Conservation (phyloP, 768 basidiomycete genomes). For the Candolleomyces eurysporus region DNA sequence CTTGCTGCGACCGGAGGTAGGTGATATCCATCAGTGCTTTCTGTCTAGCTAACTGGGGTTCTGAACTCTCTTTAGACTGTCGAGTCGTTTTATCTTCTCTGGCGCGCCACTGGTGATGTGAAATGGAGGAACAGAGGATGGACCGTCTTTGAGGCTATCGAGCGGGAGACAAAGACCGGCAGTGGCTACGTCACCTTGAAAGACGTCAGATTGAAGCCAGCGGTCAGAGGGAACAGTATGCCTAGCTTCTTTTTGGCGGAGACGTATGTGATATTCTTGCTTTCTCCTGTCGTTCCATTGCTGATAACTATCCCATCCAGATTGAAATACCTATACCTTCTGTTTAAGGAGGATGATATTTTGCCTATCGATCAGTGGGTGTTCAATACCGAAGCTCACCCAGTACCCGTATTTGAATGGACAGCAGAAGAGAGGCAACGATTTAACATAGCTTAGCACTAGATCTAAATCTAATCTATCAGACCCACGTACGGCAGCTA, state of each 20-base stretch:
- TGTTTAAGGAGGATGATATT: constrained; percentile 64
- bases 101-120: constrained; percentile 63
- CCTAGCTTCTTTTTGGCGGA: constrained; percentile 55
- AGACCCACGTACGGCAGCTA: background rate
- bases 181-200: constrained; percentile 62
- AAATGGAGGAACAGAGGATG: constrained; percentile 74
- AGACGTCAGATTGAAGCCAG: constrained; percentile 43
- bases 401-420: constrained; percentile 71
- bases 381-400: constrained; percentile 74
- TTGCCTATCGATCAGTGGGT: constrained; percentile 57
- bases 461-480: background rate
- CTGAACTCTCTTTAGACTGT: constrained; percentile 46
- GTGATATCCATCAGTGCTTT: constrained; percentile 16
- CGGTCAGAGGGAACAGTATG: constrained; percentile 53
- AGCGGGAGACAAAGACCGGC: constrained; percentile 53
- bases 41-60: background rate
- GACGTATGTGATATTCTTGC: constrained; percentile 33
- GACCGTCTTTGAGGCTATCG: constrained; percentile 66
- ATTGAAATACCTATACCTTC: constrained; percentile 70
- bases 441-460: constrained; percentile 22
- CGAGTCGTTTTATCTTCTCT: constrained; percentile 71
- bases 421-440: constrained; percentile 45
- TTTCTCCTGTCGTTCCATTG: background rate
- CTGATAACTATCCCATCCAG: constrained; percentile 28
- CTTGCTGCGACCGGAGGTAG: constrained; percentile 69